Percentiles rank a stretch among this genome's conserved stretches.
These are phyloP conservation scores for Amaranthus hypochondriacus DNA, from an alignment of 148 eudicot species.

Conservation along the genomic window DNA sequence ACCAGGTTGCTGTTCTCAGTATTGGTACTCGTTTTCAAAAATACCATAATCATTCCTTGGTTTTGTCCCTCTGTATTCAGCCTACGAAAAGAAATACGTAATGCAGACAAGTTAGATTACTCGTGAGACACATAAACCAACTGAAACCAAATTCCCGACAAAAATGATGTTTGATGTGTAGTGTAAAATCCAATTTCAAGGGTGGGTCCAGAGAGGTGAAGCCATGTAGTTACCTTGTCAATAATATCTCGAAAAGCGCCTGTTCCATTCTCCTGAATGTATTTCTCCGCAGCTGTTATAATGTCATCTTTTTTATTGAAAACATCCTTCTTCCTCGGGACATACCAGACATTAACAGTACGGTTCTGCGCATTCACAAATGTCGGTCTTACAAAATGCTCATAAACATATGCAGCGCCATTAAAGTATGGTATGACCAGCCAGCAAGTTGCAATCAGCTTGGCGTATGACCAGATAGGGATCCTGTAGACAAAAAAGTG, in stretches of 20 bases:
- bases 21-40: conserved; percentile 34
- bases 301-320: conserved; percentile 67
- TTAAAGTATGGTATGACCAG: conserved; percentile 91
- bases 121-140: background rate
- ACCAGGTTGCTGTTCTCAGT: conserved; percentile 25
- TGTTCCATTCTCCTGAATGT: conserved; percentile 65
- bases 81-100: conserved; percentile 20
- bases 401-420: conserved; percentile 94
- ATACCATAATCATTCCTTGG: conserved; percentile 26
- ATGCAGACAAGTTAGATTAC: background rate
- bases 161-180: background rate
- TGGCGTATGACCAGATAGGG: conserved; percentile 83
- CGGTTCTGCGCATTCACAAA: conserved; percentile 45
- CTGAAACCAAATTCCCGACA: background rate
- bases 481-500: conserved; percentile 46
- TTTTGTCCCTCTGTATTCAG: conserved; percentile 27
- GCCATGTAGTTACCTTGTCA: conserved; percentile 35
- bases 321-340: conserved; percentile 55
- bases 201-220: background rate
- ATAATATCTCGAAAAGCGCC: conserved; percentile 62
- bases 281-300: conserved; percentile 73
- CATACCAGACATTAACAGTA: conserved; percentile 59
- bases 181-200: background rate
- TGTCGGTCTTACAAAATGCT: conserved; percentile 68
- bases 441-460: conserved; percentile 85